phyloP scores from a whole-genome alignment of 2,329 filamentous ascomycete genomes.

The Cladosporium sp. region DNA sequence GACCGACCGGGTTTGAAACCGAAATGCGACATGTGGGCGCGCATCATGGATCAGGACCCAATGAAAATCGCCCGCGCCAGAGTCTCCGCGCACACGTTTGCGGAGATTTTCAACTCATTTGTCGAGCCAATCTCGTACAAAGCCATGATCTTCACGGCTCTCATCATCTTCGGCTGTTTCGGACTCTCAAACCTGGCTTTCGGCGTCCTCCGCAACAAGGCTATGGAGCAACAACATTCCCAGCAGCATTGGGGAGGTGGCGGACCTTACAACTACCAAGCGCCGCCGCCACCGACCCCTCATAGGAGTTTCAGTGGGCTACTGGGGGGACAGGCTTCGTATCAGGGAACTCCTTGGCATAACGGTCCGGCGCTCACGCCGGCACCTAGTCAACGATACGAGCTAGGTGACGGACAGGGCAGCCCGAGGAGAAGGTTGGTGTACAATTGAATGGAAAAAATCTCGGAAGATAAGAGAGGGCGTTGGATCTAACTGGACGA shows the following conservation, averaged over 20 bases:
- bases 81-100: slow-evolving; percentile 81
- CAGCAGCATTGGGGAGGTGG: slow-evolving; percentile 13
- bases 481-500: too few relatives aligned
- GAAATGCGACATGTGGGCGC: slow-evolving; percentile 75
- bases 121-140: slow-evolving; percentile 88
- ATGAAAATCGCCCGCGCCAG: slow-evolving; percentile 72
- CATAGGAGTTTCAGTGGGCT: slow-evolving; percentile 29
- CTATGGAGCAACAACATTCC: slow-evolving; percentile 21
- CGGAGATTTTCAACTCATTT: slow-evolving; percentile 90
- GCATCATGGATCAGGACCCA: slow-evolving; percentile 83
- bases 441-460: slow-evolving; percentile 22
- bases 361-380: slow-evolving; percentile 27
- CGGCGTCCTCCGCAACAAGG: slow-evolving; percentile 48
- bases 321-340: slow-evolving; percentile 13
- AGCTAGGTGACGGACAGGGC: slow-evolving; percentile 28
- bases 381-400: slow-evolving; percentile 27
- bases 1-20: slow-evolving; percentile 68
- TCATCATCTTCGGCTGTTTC: slow-evolving; percentile 49
- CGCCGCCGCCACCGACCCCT: slow-evolving; percentile 32
- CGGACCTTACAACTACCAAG: slow-evolving; percentile 5
- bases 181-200: slow-evolving; percentile 59
- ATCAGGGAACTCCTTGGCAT: slow-evolving; percentile 28
- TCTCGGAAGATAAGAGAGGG: not conserved
- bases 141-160: slow-evolving; percentile 56
- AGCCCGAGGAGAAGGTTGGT: slow-evolving; percentile 32